Evolutionary conservation across 2,329 filamentous ascomycete genomes (phyloP), one percentile per base, ranked within the genome.

Genomic region (Epichloe uncinata): DNA sequence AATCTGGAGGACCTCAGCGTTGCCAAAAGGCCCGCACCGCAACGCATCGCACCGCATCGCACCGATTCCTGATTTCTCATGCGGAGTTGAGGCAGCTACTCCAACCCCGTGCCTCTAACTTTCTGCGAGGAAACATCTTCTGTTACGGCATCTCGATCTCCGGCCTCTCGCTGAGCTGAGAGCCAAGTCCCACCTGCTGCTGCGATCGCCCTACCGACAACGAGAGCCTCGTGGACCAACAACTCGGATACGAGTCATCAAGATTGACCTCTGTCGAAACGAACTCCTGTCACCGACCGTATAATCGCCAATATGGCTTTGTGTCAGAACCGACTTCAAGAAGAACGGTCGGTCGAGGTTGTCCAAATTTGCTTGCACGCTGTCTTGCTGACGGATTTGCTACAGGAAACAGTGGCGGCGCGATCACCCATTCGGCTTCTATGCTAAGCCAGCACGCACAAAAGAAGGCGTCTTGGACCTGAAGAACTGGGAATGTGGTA

Each of bases 351-450:
- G 57, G 78, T 68, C 26, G 34, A 42, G 45, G 4, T 7, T n/a
- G 15, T 16, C 20, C n/a, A 30, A 5, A 18, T 26, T 13, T 6
- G 40, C 16, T 42, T n/a, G 33, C 22, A 26, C 44, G 45, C 38
- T 40, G 47, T 41, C 15, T 47, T 50, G 34, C 54, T 54, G 52
- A 65, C 63, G 45, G 59, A 26, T 48, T 45, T 41, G 48, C 40
- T 35, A 30, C 59, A 95, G 90, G 55, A 97, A 95, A 72, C 88
- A 95, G 71, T 98, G 93, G 93, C 83, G 93, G 57, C 84, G 84
- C 64, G 91, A 98, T 60, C 93, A 98, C 63, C 94, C 94, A 0
- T 98, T 98, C 63, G 93, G 93, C 54, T 98, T 98, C 73, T 95
- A 85, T 67, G 93, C 93, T 22, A 87, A 90, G 63, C 93, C 94